Conservation (phyloP, 106 monocot species). For the Platanthera zijinensis region DNA sequence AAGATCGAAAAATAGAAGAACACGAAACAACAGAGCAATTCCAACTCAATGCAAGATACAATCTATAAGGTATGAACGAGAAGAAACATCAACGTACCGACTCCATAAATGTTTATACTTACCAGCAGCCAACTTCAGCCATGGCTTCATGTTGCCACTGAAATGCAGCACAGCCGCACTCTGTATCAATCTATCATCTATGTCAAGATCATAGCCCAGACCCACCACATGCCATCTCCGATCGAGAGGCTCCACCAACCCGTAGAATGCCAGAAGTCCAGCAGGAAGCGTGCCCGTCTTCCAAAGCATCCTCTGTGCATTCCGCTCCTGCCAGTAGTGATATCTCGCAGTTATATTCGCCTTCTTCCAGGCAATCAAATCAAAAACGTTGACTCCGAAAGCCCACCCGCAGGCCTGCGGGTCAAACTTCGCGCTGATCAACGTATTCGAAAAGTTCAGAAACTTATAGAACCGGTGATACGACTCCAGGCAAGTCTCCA, state of each 20-base stretch:
- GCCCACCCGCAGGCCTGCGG: slow-evolving; percentile 56
- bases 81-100: slow-evolving; percentile 22
- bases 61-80: slow-evolving; percentile 19
- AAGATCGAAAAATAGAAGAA: neutral
- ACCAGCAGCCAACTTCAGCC: slow-evolving; percentile 34
- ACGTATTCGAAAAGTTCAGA: slow-evolving; percentile 38
- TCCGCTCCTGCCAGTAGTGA: slow-evolving; percentile 43
- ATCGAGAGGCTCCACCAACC: slow-evolving; percentile 41
- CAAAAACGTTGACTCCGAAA: slow-evolving; percentile 51
- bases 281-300: slow-evolving; percentile 36
- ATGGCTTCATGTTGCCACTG: slow-evolving; percentile 51
- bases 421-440: slow-evolving; percentile 41
- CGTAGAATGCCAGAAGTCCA: slow-evolving; percentile 43
- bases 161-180: slow-evolving; percentile 45
- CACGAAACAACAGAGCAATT: neutral
- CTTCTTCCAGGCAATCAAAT: slow-evolving; percentile 48
- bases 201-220: slow-evolving; percentile 35
- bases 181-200: slow-evolving; percentile 47
- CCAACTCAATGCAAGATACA: slow-evolving; percentile 22
- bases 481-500: slow-evolving; percentile 49
- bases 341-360: slow-evolving; percentile 29
- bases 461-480: slow-evolving; percentile 47
- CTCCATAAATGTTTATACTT: slow-evolving; percentile 35
- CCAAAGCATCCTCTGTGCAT: slow-evolving; percentile 37
- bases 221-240: slow-evolving; percentile 53